Conservation (phyloP, 129 eudicot species). For the Pulicaria dysenterica region DNA sequence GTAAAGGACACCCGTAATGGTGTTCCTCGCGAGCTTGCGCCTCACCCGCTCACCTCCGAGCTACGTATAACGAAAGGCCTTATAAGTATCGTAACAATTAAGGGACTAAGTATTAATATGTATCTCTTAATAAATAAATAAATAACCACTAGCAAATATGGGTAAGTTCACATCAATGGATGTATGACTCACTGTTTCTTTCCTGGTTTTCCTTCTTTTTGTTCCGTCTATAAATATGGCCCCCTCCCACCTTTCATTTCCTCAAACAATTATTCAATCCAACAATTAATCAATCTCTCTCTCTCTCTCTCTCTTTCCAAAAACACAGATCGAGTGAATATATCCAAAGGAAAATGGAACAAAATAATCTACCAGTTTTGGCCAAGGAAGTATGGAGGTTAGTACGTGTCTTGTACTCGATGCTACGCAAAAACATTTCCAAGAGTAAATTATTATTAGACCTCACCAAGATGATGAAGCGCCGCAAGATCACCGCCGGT, state of each 20-base stretch:
- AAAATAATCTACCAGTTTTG: constrained; percentile 40
- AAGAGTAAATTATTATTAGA: constrained; percentile 48
- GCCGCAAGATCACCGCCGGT: constrained; percentile 49
- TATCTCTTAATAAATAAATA: too few species aligned
- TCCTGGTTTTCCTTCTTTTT: too few species aligned
- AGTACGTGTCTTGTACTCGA: constrained; percentile 48
- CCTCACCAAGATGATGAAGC: constrained; percentile 55
- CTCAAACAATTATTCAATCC: constrained; percentile 18
- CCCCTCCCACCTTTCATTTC: neutral
- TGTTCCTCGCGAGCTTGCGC: too few species aligned
- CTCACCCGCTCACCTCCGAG: too few species aligned
- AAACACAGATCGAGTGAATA: constrained; percentile 1
- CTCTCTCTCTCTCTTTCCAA: constrained; percentile 7
- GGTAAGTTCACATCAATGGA: too few species aligned
- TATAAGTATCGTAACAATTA: too few species aligned
- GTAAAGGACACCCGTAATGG: too few species aligned
- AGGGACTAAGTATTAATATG: too few species aligned
- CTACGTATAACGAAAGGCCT: too few species aligned
- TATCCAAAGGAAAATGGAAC: constrained; percentile 47
- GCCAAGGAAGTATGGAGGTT: constrained; percentile 53
- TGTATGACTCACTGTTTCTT: constrained; percentile 11
- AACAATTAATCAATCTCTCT: constrained; percentile 2
- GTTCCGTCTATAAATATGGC: constrained; percentile 33
- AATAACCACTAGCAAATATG: too few species aligned
- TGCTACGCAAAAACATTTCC: constrained; percentile 58